These are phyloP conservation scores for Fusarium oxysporum DNA, from an alignment of 2,329 filamentous ascomycete genomes.

Conservation along the genomic window DNA sequence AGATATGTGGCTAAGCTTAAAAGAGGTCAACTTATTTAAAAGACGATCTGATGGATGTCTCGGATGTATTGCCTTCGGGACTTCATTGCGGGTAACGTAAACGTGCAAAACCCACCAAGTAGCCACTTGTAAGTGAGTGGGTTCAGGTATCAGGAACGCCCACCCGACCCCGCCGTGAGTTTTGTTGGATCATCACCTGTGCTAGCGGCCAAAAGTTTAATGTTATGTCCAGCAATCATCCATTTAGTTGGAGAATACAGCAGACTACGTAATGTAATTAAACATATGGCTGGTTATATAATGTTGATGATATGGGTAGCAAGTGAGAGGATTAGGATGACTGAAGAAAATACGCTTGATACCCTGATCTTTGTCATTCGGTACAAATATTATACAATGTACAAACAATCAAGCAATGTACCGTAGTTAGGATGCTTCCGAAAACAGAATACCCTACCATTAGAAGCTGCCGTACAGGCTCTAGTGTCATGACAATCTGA, in stretches of 20 bases:
- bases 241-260: not conserved
- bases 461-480: rapidly evolving
- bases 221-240: not conserved
- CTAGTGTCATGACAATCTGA: not conserved
- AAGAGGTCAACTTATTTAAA: not conserved
- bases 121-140: not conserved
- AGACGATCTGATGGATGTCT: not conserved
- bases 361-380: not conserved
- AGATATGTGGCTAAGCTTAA: not conserved
- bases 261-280: not conserved
- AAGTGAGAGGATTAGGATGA: not conserved
- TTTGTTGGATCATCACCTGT: not conserved
- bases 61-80: not conserved
- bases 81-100: not conserved
- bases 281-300: too few relatives aligned
- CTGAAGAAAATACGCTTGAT: rapidly evolving
- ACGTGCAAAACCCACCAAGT: not conserved
- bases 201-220: not conserved
- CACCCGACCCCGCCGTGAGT: not conserved
- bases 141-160: not conserved
- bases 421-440: not conserved
- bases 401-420: not conserved
- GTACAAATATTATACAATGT: not conserved
- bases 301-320: too few relatives aligned
- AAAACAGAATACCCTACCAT: not conserved